A percentile compares a stretch with the other conserved stretches of the same genome.
Evolutionary conservation across 2,329 filamentous ascomycete genomes (phyloP).

Genomic region (Scortechinia acanthostroma): DNA sequence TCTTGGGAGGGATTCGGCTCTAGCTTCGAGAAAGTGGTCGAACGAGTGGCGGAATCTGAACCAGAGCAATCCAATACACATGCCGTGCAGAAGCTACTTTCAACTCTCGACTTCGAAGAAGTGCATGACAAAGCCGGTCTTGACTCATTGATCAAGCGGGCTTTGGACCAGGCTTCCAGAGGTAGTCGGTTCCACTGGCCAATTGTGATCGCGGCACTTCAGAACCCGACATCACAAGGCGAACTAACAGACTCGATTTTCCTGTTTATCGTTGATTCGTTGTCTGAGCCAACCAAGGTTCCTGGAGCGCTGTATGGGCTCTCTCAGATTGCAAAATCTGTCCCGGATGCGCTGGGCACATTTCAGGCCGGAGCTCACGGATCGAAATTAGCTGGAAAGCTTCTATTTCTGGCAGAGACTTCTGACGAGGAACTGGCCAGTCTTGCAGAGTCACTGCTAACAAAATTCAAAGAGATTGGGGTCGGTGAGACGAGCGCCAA

Average conservation of each 20-base stretch:
- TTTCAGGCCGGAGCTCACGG: slow-evolving; percentile 34
- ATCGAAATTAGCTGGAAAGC: slow-evolving; percentile 36
- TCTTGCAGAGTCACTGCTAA: slow-evolving; percentile 20
- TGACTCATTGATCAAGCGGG: slow-evolving; percentile 20
- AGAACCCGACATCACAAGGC: slow-evolving; percentile 21
- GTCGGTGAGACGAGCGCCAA: slow-evolving; percentile 27
- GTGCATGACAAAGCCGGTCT: slow-evolving; percentile 21
- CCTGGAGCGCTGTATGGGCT: slow-evolving; percentile 31
- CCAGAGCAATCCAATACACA: slow-evolving; percentile 18
- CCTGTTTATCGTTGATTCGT: slow-evolving; percentile 22
- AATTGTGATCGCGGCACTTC: slow-evolving; percentile 23
- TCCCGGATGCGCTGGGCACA: slow-evolving; percentile 25
- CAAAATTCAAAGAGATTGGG: slow-evolving; percentile 19
- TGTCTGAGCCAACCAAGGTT: slow-evolving; percentile 25
- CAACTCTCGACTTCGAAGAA: slow-evolving; percentile 23
- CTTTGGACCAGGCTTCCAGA: slow-evolving; percentile 20
- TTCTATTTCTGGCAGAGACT: slow-evolving; percentile 44
- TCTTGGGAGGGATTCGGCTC: slow-evolving; percentile 22
- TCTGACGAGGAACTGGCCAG: slow-evolving; percentile 38
- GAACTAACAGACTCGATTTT: slow-evolving; percentile 23
- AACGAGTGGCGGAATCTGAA: slow-evolving; percentile 19
- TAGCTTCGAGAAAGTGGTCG: slow-evolving; percentile 22
- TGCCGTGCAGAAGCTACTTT: slow-evolving; percentile 25
- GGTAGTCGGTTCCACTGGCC: slow-evolving; percentile 24
- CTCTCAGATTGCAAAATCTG: slow-evolving; percentile 28